Percentiles rank a stretch among this genome's conserved stretches.
phyloP scores from a whole-genome alignment of 331 rosid genomes.

The Quercus tomentella region DNA sequence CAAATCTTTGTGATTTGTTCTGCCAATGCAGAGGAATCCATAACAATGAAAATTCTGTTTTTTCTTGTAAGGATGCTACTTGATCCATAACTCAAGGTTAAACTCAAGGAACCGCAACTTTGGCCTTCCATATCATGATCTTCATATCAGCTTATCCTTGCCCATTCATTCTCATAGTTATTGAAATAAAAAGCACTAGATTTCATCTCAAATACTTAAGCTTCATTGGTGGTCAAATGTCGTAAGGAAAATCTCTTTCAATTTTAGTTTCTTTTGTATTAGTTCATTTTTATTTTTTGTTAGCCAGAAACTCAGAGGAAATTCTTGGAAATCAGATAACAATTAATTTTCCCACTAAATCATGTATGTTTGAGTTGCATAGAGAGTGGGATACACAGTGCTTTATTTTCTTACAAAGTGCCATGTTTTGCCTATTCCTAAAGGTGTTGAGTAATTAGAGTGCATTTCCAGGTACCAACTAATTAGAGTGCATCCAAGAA shows the following conservation, averaged over 20 bases:
- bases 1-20: background rate
- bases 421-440: background rate
- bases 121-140: background rate
- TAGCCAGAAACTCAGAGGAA: background rate
- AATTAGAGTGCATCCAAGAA: slow-evolving; percentile 60
- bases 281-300: background rate
- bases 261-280: background rate
- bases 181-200: background rate
- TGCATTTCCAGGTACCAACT: slow-evolving; percentile 56
- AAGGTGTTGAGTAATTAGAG: background rate
- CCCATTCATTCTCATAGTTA: background rate
- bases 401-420: background rate
- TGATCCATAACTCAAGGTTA: background rate
- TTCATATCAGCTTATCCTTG: background rate
- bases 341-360: background rate
- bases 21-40: background rate
- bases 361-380: background rate
- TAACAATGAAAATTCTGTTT: background rate
- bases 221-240: background rate
- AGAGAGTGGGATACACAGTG: background rate
- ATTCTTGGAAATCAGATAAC: background rate
- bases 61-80: background rate
- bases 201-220: background rate
- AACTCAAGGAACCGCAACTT: background rate
- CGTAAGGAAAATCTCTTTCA: background rate